A percentile compares a stretch with the other conserved stretches of the same genome.
Evolutionary conservation across 768 basidiomycete species (phyloP).

Genomic region (Daedalea quercina): DNA sequence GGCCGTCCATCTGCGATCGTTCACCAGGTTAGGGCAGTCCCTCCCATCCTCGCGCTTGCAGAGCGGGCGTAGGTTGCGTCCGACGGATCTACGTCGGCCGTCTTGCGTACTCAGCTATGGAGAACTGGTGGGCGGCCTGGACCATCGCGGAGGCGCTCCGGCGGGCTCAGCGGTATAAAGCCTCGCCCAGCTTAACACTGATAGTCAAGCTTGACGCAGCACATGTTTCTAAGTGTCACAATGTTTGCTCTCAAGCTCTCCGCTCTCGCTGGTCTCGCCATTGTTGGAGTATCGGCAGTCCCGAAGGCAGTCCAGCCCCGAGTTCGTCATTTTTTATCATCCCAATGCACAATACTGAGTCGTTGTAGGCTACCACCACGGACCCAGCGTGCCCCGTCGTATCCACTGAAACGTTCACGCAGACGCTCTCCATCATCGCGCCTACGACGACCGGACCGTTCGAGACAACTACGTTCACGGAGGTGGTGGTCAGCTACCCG

Average conservation of each 20-base stretch:
- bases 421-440: conserved; percentile 3
- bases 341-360: not conserved
- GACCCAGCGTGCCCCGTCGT: not conserved
- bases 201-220: too few relatives aligned
- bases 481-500: not conserved
- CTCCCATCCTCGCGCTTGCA: too few relatives aligned
- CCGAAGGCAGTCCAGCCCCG: not conserved
- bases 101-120: too few relatives aligned
- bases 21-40: too few relatives aligned
- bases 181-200: too few relatives aligned
- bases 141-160: too few relatives aligned
- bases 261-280: not conserved
- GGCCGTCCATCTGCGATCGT: too few relatives aligned
- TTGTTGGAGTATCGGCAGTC: not conserved
- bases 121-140: too few relatives aligned
- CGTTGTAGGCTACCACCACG: not conserved
- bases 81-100: too few relatives aligned
- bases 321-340: not conserved
- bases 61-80: too few relatives aligned
- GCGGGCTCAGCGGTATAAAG: too few relatives aligned
- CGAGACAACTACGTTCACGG: conserved; percentile 3
- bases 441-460: conserved; percentile 1
- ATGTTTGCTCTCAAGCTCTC: not conserved
- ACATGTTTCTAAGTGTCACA: not conserved
- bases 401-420: not conserved